A percentile compares a stretch with the other conserved stretches of the same genome.
Conservation (phyloP, 495 filamentous ascomycete genomes). For the Corynascus novoguineensis region DNA sequence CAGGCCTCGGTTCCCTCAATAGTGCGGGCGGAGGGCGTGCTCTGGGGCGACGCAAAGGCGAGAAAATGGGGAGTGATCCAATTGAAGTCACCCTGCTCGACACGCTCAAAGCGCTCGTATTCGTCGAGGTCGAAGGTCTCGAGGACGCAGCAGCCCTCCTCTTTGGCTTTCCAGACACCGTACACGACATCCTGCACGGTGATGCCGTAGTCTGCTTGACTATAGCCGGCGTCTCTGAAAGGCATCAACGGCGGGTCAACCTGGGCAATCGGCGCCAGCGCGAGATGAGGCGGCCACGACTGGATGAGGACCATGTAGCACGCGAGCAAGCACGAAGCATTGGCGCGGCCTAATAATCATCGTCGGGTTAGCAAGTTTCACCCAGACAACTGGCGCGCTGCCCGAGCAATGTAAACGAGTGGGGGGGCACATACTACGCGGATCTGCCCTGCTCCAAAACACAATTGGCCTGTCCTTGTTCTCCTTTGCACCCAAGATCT, state of each 20-base stretch:
- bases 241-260: conserved; percentile 96
- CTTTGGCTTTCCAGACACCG: conserved; percentile 97
- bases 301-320: conserved; percentile 99
- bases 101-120: conserved; percentile 92
- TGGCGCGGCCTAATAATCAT: conserved; percentile 62
- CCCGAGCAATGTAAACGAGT: too few relatives aligned
- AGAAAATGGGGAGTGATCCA: conserved; percentile 95
- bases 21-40: conserved; percentile 65
- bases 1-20: conserved; percentile 65
- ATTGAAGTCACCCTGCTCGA: conserved; percentile 99
- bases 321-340: conserved; percentile 91
- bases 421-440: conserved; percentile 59
- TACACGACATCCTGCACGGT: conserved; percentile 97
- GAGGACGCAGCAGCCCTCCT: conserved; percentile 79
- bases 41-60: conserved; percentile 92
- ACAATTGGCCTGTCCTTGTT: conserved; percentile 78
- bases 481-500: conserved; percentile 79
- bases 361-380: too few relatives aligned
- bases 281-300: conserved; percentile 94
- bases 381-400: not conserved
- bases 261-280: conserved; percentile 93
- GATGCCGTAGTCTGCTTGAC: conserved; percentile 91
- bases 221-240: conserved; percentile 96
- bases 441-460: conserved; percentile 89
- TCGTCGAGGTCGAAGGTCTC: conserved; percentile 91